Base-by-base conservation (phyloP, 1,284 basidiomycete species). In the Melampsora larici-populina region DNA sequence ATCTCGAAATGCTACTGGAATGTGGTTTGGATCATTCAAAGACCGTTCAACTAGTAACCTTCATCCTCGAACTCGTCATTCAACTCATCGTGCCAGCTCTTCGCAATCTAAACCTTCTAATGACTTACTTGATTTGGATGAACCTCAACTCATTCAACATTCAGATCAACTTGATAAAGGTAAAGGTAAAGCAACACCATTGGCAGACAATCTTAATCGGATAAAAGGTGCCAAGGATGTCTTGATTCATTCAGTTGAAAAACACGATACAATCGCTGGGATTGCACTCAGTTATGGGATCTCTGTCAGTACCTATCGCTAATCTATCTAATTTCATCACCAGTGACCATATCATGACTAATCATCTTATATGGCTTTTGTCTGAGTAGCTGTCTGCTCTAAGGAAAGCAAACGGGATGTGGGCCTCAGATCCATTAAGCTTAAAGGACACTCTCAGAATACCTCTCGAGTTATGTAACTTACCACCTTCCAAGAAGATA, bases 211-310 rank as follows among this genome's bases (percentile, higher is more conserved):
- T 36, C 46, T 36, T 1, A 69, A 69, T 31, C 31, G 66, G 13
- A n/a, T 76, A n/a, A 68, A 68, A 31, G 48, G 49, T 18, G 36
- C 55, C 21, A 68, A 33, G 24, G 65, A 76, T 66, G 74, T 76
- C 15, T 36, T 76, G 4, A 76, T 76, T 51, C 74, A 76, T 29
- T 31, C 29, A 0, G 55, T 76, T 21, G 48, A 68, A 17, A n/a
- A 69, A 26, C 9, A 46, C n/a, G 62, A 76, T 21, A 69, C 74
- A 3, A 29, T 76, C 9, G 2, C 65, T 4, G 74, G 66, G 15
- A 68, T 76, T 29, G 74, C 74, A 18, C 74, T 68, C 33, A 76
- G 65, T 36, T 76, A 76, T 63, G 74, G 65, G 9, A 76, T 76
- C 51, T 49, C 65, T 24, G 65, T 69, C 26, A 21, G 46, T 49